Percentiles rank a stretch among this genome's conserved stretches.
phyloP scores from a whole-genome alignment of 371 early-diverging fungal species.

The Synchytrium microbalum region DNA sequence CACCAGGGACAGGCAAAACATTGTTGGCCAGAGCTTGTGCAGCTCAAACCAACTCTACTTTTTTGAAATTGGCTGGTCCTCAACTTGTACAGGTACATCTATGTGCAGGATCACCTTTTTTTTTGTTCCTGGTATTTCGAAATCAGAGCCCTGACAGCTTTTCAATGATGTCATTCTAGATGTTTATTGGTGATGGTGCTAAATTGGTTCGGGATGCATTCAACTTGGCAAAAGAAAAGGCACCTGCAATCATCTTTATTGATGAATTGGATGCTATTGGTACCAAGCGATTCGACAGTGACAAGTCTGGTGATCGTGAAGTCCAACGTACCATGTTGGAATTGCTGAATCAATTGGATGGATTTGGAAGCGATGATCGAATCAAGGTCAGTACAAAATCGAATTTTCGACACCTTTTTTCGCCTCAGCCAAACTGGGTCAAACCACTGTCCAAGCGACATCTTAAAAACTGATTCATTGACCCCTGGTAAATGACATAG shows the following conservation, averaged over 20 bases:
- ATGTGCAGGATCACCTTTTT: background rate
- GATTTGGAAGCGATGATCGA: slow-evolving; percentile 92
- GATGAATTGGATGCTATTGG: slow-evolving; percentile 99
- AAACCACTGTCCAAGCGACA: slow-evolving; percentile 6
- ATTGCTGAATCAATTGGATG: slow-evolving; percentile 98
- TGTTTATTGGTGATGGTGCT: slow-evolving; percentile 94
- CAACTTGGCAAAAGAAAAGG: slow-evolving; percentile 89
- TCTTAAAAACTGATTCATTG: slow-evolving; percentile 4
- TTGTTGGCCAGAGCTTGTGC: slow-evolving; percentile 96
- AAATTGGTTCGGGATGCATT: slow-evolving; percentile 88
- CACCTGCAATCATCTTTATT: slow-evolving; percentile 99
- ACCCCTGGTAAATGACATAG: slow-evolving; percentile 20
- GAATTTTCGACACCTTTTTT: slow-evolving; percentile 3
- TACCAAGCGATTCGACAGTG: slow-evolving; percentile 97
- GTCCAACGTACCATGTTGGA: slow-evolving; percentile 99
- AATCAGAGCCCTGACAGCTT: slow-evolving; percentile 54
- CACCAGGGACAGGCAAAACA: slow-evolving; percentile 97
- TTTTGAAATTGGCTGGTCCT: slow-evolving; percentile 97
- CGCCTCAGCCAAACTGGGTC: slow-evolving; percentile 3
- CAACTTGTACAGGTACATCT: slow-evolving; percentile 83
- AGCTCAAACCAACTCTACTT: slow-evolving; percentile 79
- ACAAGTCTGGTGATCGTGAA: slow-evolving; percentile 98
- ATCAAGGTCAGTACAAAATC: slow-evolving; percentile 67
- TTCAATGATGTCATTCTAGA: slow-evolving; percentile 98
- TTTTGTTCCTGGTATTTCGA: background rate